These are phyloP conservation scores for Boechera divaricarpa DNA, from an alignment of 345 rosid genomes.

Conservation along the genomic window DNA sequence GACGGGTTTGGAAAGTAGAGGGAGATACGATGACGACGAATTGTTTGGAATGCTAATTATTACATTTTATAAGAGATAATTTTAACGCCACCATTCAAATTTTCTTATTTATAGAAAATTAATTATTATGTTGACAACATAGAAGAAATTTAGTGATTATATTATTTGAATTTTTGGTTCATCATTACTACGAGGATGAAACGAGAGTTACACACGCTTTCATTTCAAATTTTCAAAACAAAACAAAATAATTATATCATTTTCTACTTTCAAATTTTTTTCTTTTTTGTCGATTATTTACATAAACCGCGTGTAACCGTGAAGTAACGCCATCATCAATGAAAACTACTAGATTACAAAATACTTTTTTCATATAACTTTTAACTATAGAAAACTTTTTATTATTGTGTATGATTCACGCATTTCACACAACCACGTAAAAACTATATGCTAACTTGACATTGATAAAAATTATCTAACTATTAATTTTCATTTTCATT, in stretches of 20 bases:
- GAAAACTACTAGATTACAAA: not conserved
- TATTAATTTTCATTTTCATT: too few relatives aligned
- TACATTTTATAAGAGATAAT: not conserved
- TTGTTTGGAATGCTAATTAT: constrained; percentile 21
- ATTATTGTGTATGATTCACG: too few relatives aligned
- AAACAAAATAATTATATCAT: not conserved
- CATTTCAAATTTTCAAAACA: constrained; percentile 16
- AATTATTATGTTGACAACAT: constrained; percentile 9
- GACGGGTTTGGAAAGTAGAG: constrained; percentile 40
- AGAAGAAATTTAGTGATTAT: not conserved
- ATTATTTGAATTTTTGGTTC: constrained; percentile 10
- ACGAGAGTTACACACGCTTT: constrained; percentile 20
- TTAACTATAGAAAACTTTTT: too few relatives aligned
- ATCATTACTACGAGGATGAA: constrained; percentile 14
- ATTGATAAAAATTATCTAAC: too few relatives aligned
- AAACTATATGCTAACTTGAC: too few relatives aligned
- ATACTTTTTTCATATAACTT: constrained; percentile 3
- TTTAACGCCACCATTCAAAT: constrained; percentile 21
- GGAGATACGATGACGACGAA: constrained; percentile 38
- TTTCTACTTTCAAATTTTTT: not conserved
- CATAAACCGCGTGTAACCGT: constrained; percentile 14
- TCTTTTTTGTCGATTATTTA: not conserved
- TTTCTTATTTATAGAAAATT: constrained; percentile 1
- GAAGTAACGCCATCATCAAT: not conserved
- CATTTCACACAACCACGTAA: too few relatives aligned